These are phyloP conservation scores for Leishmania guyanensis DNA, from an alignment of 208 protist genomes.

Conservation along the genomic window DNA sequence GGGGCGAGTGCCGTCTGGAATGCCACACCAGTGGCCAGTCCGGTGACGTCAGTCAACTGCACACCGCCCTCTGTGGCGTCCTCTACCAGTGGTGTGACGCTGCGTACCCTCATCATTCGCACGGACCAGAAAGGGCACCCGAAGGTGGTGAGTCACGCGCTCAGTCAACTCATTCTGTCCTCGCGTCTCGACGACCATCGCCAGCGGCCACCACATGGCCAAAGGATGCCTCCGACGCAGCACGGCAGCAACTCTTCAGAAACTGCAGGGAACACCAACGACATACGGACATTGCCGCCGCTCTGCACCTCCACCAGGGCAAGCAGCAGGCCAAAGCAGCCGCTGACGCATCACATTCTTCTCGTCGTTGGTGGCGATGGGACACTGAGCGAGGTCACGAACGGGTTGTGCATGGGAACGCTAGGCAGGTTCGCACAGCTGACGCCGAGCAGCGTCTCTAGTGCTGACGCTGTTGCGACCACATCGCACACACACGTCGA, in stretches of 20 bases:
- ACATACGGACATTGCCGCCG: background rate
- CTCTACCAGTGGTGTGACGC: background rate
- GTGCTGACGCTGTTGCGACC: background rate
- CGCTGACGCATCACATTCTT: conserved; percentile 39
- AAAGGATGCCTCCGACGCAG: background rate
- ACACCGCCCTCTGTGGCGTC: background rate
- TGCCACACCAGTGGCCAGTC: background rate
- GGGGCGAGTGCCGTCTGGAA: conserved; percentile 9
- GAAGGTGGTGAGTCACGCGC: conserved; percentile 14
- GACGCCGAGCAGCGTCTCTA: background rate
- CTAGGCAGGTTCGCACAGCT: conserved; percentile 24
- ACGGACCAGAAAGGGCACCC: conserved; percentile 23
- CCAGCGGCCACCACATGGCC: background rate
- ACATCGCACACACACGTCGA: conserved; percentile 43
- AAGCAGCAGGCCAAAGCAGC: background rate
- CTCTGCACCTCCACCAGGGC: background rate
- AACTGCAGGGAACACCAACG: background rate
- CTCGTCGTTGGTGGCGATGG: conserved; percentile 77
- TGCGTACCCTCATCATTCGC: conserved; percentile 23
- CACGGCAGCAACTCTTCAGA: background rate
- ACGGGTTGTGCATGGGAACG: conserved; percentile 69
- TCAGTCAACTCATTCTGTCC: conserved; percentile 23
- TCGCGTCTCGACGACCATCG: conserved; percentile 6
- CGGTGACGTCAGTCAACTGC: background rate
- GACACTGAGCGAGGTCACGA: conserved; percentile 78